Evolutionary conservation across 2,329 filamentous ascomycete genomes (phyloP), one percentile per base, ranked within the genome.

Genomic region (Colletotrichum neosansevieriae): DNA sequence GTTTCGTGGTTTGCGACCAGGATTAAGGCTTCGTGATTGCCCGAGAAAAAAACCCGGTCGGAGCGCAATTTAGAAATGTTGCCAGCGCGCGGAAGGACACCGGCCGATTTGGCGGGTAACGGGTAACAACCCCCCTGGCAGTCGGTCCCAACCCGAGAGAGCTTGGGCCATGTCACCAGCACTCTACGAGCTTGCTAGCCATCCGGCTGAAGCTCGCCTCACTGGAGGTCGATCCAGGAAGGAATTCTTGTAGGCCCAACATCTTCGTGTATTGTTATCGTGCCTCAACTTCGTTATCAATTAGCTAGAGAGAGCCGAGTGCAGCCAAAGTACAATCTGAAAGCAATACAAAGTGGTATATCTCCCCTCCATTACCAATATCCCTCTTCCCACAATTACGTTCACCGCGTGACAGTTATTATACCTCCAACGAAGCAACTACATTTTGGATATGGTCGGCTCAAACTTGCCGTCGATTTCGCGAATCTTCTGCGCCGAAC

Each of bases 401-500:
- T n/a, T 29, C 54, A 32, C 24, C 15, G 21, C 7, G 29, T 29
- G 4, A 29, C 3, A 29, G 9, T 29, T 9, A 29, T 29, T 7
- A 29, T 29, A 29, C 29, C 29, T 29, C 24, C 34, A 12, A 45
- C n/a, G 17, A 57, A 7, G 11, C 36, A 38, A 38, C 51, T 58
- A 57, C 44, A 69, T 66, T 11, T 44, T 40, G 7, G 67, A 67
- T 6, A 69, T 58, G 3, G 67, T 69, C 9, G 71, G 42, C 44
- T 70, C 61, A 68, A 77, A 79, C 29, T 76, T 74, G 17, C 82
- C 83, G 68, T 86, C 85, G 29, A 87, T 78, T 71, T 83, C 79
- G 74, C 81, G 77, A 58, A 88, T 81, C 79, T 83, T 85, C 69
- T 81, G 79, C 53, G 83, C 75, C 15, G 85, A 83, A 72, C 72